Evolutionary conservation across 176 grass and related monocot genomes (phyloP), one percentile per base, ranked within the genome.

Genomic region (Oryza glaberrima): DNA sequence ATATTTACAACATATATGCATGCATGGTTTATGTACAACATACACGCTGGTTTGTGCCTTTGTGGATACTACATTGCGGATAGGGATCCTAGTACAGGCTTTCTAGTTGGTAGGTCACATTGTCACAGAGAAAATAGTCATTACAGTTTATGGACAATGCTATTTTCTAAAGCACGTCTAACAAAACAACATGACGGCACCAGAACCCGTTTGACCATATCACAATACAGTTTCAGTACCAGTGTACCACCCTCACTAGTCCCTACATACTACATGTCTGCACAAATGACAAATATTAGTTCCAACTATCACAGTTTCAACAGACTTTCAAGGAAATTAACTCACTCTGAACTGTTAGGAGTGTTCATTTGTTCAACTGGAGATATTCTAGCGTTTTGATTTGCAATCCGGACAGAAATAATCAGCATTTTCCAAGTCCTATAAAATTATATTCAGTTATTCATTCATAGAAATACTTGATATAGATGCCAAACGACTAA

Each of bases 331-430:
- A 23, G 58, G n/a, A 11, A 73, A 49, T 32, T 32, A 74, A 77
- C 85, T 75, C 85, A 92, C 90, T 84, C 66, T 78, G 90, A 85
- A 67, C 66, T 88, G 35, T 79, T 81, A 65, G 67, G 6, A 13
- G 64, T 81, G 35, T 40, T 67, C 41, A 12, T 67, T 65, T 78
- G 81, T 69, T 65, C 73, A 64, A 80, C 70, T 81, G 34, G 40
- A 7, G 41, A 68, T 48, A 47, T 40, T 78, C 69, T 92, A 88
- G 15, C 19, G 70, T 75, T 88, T 92, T 82, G 96, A 84, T 73
- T 90, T 95, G 81, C 96, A 98, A 73, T 93, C 93, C 0, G 93
- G 96, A 75, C 93, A 98, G 82, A 96, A 99, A 71, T 99, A 99
- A 32, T 96, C 90, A 2, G 88, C 76, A 75, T 82, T 91, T 88